phyloP scores from a whole-genome alignment of 305 asterid species.

The Fraxinus platypoda region DNA sequence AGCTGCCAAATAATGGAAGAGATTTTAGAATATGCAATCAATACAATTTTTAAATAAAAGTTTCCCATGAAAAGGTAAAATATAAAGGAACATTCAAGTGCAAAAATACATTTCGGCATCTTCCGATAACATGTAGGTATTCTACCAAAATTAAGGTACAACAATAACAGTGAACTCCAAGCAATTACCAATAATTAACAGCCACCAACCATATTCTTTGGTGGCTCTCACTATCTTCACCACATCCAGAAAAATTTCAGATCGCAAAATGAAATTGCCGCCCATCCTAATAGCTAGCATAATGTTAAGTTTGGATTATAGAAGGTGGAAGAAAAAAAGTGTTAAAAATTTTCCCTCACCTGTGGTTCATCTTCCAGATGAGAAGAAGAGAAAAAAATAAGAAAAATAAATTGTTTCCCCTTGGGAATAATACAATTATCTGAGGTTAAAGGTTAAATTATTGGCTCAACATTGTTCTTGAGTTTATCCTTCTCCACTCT shows the following conservation, averaged over 20 bases:
- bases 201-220: constrained; percentile 9
- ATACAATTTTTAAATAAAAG: not conserved
- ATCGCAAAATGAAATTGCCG: not conserved
- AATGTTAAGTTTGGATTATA: not conserved
- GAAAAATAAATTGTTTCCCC: not conserved
- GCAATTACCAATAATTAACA: not conserved
- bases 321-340: not conserved
- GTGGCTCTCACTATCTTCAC: not conserved
- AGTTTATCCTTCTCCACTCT: not conserved
- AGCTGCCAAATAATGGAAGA: constrained; percentile 43
- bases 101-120: not conserved
- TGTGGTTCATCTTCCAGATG: not conserved
- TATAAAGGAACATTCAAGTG: not conserved
- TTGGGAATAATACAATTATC: not conserved
- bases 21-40: constrained; percentile 9
- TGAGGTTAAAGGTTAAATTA: not conserved
- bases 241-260: constrained; percentile 5
- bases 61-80: constrained; percentile 1
- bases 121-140: not conserved
- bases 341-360: not conserved
- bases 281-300: not conserved
- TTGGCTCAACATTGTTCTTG: not conserved
- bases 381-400: not conserved
- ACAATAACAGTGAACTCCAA: not conserved
- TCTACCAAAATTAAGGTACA: not conserved